A percentile compares a stretch with the other conserved stretches of the same genome.
phyloP scores from a whole-genome alignment of 257 asterid genomes.

The Lycium ferocissimum region DNA sequence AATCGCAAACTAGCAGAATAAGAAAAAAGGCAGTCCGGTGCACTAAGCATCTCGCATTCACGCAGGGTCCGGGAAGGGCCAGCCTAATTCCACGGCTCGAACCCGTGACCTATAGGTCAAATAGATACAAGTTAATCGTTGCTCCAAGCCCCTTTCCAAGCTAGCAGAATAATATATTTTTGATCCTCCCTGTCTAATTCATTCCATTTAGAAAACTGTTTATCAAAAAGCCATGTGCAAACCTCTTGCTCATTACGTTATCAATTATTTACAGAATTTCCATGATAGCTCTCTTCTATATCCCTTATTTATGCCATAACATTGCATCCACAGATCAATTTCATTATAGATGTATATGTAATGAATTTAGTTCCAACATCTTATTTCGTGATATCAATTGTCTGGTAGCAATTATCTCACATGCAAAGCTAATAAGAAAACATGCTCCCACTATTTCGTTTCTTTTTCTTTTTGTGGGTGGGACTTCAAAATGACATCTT shows the following conservation, averaged over 20 bases:
- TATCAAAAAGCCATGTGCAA: conserved; percentile 1
- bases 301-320: not conserved
- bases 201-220: not conserved
- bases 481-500: conserved; percentile 7
- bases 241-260: not conserved
- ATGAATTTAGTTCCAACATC: not conserved
- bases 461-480: conserved; percentile 21
- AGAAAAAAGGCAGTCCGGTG: not conserved
- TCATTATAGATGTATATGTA: not conserved
- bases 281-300: not conserved
- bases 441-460: conserved; percentile 16
- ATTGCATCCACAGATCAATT: conserved; percentile 11
- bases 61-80: too few relatives aligned
- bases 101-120: not conserved
- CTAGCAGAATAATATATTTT: not conserved
- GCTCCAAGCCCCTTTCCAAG: conserved; percentile 19
- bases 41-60: not conserved
- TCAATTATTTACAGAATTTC: conserved; percentile 7
- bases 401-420: not conserved
- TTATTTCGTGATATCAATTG: not conserved
- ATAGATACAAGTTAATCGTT: not conserved
- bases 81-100: not conserved
- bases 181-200: not conserved
- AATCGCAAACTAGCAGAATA: conserved; percentile 7
- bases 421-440: not conserved